Evolutionary conservation across 148 eudicot species (phyloP).

Genomic region (Silene latifolia): DNA sequence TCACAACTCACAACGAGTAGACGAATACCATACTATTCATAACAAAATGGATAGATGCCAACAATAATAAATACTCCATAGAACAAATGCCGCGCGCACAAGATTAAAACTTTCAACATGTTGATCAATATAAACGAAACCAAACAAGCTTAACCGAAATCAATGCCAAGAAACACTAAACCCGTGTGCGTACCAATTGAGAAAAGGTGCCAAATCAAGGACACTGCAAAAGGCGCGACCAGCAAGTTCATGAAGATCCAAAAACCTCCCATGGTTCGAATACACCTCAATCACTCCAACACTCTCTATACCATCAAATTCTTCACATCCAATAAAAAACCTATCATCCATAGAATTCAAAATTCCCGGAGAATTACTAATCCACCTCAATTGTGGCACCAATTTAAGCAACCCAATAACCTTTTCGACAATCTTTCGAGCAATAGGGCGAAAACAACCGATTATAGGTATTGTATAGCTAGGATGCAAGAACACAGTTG

Average conservation of each 20-base stretch:
- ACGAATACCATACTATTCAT: background rate
- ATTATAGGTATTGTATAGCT: constrained; percentile 69
- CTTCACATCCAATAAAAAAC: constrained; percentile 40
- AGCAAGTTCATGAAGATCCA: constrained; percentile 82
- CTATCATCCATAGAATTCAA: constrained; percentile 35
- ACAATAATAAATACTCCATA: background rate
- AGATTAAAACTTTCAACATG: background rate
- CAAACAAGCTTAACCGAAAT: background rate
- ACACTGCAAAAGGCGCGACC: constrained; percentile 76
- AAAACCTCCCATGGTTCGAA: constrained; percentile 46
- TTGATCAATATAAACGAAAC: background rate
- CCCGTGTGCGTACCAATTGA: constrained; percentile 48
- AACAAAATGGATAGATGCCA: background rate
- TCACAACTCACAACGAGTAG: background rate
- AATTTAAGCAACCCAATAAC: constrained; percentile 44
- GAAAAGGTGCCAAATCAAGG: constrained; percentile 61
- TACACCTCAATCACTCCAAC: constrained; percentile 51
- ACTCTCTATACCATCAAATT: constrained; percentile 32
- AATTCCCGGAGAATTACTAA: constrained; percentile 20
- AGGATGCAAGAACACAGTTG: constrained; percentile 59
- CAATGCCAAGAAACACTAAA: background rate
- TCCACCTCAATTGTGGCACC: constrained; percentile 46
- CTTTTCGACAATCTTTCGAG: constrained; percentile 48
- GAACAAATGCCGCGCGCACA: background rate
- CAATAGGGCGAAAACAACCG: constrained; percentile 80